These are phyloP conservation scores for Eudorina sp. DNA, from an alignment of 139 green algal species.

Conservation along the genomic window DNA sequence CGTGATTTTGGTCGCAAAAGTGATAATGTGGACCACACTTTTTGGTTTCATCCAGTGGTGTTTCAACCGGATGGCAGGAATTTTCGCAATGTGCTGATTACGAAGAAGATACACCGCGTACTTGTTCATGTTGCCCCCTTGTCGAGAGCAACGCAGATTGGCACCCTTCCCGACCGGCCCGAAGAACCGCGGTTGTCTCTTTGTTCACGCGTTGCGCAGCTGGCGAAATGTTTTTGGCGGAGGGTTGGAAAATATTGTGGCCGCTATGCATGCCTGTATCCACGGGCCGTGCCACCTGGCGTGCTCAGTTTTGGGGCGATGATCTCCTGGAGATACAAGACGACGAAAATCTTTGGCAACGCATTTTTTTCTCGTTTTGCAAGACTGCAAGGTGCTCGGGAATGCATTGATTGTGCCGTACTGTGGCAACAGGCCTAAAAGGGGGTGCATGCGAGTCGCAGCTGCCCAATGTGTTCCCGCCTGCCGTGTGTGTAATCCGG, in stretches of 20 bases:
- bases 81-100: slow-evolving; percentile 28
- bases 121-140: background rate
- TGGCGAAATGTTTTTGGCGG: background rate
- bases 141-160: background rate
- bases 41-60: slow-evolving; percentile 8
- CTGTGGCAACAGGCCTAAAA: background rate
- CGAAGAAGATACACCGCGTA: slow-evolving; percentile 4
- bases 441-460: background rate
- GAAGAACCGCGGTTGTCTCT: background rate
- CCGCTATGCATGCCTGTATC: background rate
- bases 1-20: slow-evolving; percentile 17
- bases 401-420: slow-evolving; percentile 38
- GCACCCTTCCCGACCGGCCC: background rate
- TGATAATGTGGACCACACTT: slow-evolving; percentile 30
- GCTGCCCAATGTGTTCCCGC: slow-evolving; percentile 18
- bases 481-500: slow-evolving; percentile 10
- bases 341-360: slow-evolving; percentile 38
- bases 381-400: slow-evolving; percentile 31
- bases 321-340: slow-evolving; percentile 10
- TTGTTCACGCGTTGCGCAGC: background rate
- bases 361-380: slow-evolving; percentile 31
- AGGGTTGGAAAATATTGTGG: background rate
- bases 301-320: slow-evolving; percentile 23
- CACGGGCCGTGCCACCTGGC: background rate
- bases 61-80: background rate